Base-by-base conservation (phyloP, 73 alveolate genomes). In the Blepharisma stoltei region DNA sequence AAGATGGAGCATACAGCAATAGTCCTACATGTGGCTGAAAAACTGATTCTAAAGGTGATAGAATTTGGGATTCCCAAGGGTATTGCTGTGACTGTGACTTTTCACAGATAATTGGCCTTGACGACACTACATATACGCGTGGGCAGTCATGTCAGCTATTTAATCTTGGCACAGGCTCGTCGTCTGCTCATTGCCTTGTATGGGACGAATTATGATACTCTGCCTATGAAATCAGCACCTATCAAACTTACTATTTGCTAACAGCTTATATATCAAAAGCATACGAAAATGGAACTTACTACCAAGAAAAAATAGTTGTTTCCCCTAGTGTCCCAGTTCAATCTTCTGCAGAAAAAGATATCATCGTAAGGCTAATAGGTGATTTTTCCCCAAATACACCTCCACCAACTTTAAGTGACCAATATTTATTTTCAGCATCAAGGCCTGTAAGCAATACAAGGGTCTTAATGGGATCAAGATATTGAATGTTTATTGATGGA, bases 101-200 rank as follows among this genome's bases (percentile, higher is more conserved):
- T 81, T 25, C 44, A 49, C 78, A 67, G 75, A 20, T 87, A 79
- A 46, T 47, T 6, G 81, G 52, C 21, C 49, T 78, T 78, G 48
- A 83, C 1, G 55, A 76, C 23, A 54, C 53, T 9, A 32, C 32
- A 43, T 71, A 76, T n/a, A 25, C 14, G 23, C 14, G 96, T 48
- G 93, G 93, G 4, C 47, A 80, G 4, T 78, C 80, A 18, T 89
- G 96, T 55, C 67, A 71, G 6, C 78, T 60, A 2, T 49, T 89
- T 50, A 83, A 78, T 50, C 37, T 82, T 0, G 86, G 79, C 7
- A 43, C 83, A 4, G 83, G 86, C 6, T 69, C 86, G 32, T 71
- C 94, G 18, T 76, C 89, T 48, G 96, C 94, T 11, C 92, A 84
- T 73, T 89, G 96, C 78, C 48, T 89, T n/a, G 49, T 45, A 5